Base-by-base conservation (phyloP, 441 rosid genomes). In the Daphne laureola region DNA sequence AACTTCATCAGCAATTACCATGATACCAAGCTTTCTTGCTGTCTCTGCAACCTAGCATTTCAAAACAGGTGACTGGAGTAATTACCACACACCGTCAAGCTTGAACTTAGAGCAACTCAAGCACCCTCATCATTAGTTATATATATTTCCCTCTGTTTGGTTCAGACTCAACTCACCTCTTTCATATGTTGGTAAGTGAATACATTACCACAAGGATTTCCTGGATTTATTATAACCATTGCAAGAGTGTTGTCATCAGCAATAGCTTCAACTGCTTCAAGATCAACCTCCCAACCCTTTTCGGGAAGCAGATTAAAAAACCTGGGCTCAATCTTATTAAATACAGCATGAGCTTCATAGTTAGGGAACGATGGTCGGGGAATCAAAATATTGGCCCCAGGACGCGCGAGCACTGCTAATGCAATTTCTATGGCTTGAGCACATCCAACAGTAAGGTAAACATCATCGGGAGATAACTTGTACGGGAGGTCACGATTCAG, bases 1-100 rank as follows among this genome's bases (percentile, higher is more conserved):
- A 7, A 72, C 90, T 58, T 83, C 84, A 55, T 76, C 83, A 14
- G 74, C 46, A 14, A 83, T 71, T 27, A 83, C 82, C 73, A 80
- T 45, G 48, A 78, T 78, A 57, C 86, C 78, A 16, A 82, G 73
- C 71, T 75, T 72, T 43, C 70, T 42, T 0, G 86, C 80, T 14
- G 62, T 75, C 73, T 79, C 78, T 0, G 89, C 79, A 16, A 82
- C 65, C 83, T 77, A 58, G 14, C 3, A 26, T 9, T 35, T 46
- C 31, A 63, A 5, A 35, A 57, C 25, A 21, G 25, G 25, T 21
- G 25, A 21, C 38, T 6, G 12, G 8, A 3, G 25, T 21, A 0
- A 21, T 21, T 21, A 21, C 1, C 38, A 5, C 9, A 5, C 11
- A 31, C 38, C 38, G 1, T 7, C 38, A 31, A 21, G 25, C 25